Conservation (phyloP, 345 rosid species). For the Draba incana region DNA sequence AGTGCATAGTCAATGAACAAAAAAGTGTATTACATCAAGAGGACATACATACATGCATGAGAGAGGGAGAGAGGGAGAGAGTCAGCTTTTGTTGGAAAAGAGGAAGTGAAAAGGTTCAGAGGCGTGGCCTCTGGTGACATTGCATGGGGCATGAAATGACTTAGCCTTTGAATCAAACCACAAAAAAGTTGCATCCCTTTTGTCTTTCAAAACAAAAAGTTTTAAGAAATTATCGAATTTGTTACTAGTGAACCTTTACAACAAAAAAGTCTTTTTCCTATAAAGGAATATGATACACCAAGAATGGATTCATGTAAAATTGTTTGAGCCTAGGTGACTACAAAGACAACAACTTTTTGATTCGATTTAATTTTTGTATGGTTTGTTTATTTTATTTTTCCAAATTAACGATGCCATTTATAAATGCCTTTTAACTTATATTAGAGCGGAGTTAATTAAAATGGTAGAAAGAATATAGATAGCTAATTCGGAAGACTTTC, state of each 20-base stretch:
- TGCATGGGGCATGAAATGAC: slow-evolving; percentile 46
- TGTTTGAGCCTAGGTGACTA: slow-evolving; percentile 8
- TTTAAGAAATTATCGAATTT: neutral
- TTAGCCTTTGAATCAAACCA: slow-evolving; percentile 40
- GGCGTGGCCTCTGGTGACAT: slow-evolving; percentile 47
- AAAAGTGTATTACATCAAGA: slow-evolving; percentile 28
- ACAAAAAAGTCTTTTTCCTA: slow-evolving; percentile 10
- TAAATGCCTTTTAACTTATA: neutral
- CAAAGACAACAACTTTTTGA: slow-evolving; percentile 12
- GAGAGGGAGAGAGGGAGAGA: slow-evolving; percentile 19
- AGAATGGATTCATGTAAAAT: slow-evolving; percentile 21
- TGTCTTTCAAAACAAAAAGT: slow-evolving; percentile 21
- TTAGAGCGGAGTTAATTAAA: neutral
- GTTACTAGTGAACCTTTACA: no score
- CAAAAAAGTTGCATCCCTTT: slow-evolving; percentile 37
- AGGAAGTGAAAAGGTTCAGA: slow-evolving; percentile 41
- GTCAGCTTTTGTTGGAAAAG: slow-evolving; percentile 45
- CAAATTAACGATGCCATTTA: slow-evolving; percentile 7
- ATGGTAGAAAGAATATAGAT: neutral
- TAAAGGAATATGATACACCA: slow-evolving; percentile 9
- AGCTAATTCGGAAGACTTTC: slow-evolving; percentile 4
- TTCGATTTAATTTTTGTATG: slow-evolving; percentile 6
- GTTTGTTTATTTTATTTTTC: neutral
- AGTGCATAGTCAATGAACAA: slow-evolving; percentile 37
- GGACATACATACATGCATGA: slow-evolving; percentile 31